Percentiles rank a stretch among this genome's conserved stretches.
phyloP scores from a whole-genome alignment of 225 moss, liverwort and hornwort genomes.

The Marchantia paleacea region DNA sequence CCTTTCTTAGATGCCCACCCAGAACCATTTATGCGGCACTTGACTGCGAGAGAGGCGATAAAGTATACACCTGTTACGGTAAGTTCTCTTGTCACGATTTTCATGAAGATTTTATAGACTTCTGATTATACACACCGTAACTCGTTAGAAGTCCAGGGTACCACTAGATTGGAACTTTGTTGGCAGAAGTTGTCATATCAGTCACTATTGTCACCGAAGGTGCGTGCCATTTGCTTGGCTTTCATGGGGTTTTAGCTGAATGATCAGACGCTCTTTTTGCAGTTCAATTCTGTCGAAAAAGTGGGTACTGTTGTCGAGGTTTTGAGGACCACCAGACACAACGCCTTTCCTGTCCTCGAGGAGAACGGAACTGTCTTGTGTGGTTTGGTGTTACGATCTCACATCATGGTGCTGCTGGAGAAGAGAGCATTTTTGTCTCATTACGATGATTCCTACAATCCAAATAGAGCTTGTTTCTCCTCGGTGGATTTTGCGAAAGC shows the following conservation, averaged over 20 bases:
- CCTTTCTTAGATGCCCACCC: constrained; percentile 77
- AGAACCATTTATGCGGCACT: constrained; percentile 81
- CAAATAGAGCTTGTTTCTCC: constrained; percentile 24
- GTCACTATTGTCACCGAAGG: background rate
- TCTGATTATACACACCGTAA: background rate
- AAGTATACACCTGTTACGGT: constrained; percentile 19
- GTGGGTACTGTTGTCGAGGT: constrained; percentile 64
- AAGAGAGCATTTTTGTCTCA: constrained; percentile 52
- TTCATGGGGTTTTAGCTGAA: background rate
- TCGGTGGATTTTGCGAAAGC: constrained; percentile 75
- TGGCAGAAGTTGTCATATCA: no score
- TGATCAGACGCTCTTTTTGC: background rate
- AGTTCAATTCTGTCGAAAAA: constrained; percentile 58
- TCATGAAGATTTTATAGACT: background rate
- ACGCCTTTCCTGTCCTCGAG: constrained; percentile 83
- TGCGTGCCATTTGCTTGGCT: background rate
- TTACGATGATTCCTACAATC: constrained; percentile 28
- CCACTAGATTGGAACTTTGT: no score
- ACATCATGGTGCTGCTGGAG: constrained; percentile 75
- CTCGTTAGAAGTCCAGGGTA: no score
- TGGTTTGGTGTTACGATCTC: constrained; percentile 77
- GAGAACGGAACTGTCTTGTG: constrained; percentile 40
- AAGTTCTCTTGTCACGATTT: background rate
- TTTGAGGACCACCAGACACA: constrained; percentile 57
- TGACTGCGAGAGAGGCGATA: constrained; percentile 75